Evolutionary conservation across 1,139 yeast genomes (phyloP).

Genomic region (Saccharomycopsis phalli): DNA sequence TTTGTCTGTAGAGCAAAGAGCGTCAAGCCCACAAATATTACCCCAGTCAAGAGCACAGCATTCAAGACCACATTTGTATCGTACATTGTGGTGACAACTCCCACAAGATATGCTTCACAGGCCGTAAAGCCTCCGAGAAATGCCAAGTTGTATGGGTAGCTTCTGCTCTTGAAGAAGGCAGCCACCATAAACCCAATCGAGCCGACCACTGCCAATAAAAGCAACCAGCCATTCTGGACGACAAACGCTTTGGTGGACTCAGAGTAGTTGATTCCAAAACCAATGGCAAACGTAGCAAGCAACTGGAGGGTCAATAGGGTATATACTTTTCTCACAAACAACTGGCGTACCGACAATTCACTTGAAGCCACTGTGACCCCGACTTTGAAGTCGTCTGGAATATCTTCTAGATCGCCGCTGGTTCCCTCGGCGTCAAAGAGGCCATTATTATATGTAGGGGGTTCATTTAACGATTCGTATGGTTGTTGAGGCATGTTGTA

Average conservation of each 20-base stretch:
- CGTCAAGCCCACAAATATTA: constrained; percentile 69
- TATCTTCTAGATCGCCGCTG: constrained; percentile 27
- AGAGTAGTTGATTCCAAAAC: constrained; percentile 44
- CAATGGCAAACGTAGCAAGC: constrained; percentile 50
- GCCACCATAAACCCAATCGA: constrained; percentile 56
- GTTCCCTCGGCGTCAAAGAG: constrained; percentile 12
- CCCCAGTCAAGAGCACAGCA: constrained; percentile 60
- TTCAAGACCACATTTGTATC: constrained; percentile 60
- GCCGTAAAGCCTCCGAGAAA: constrained; percentile 60
- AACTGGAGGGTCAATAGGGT: constrained; percentile 61
- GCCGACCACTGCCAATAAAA: constrained; percentile 48
- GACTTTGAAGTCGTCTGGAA: constrained; percentile 80
- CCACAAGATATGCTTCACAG: constrained; percentile 66
- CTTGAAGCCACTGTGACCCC: constrained; percentile 72
- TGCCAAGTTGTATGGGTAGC: constrained; percentile 56
- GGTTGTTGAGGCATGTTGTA: no score
- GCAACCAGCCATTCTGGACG: constrained; percentile 50
- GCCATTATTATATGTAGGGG: constrained; percentile 12
- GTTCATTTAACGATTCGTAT: constrained; percentile 6
- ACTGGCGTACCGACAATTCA: constrained; percentile 64
- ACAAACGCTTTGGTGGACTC: constrained; percentile 48
- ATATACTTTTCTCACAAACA: constrained; percentile 74
- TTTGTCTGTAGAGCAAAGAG: constrained; percentile 74
- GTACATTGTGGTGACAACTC: constrained; percentile 55
- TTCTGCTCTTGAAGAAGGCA: constrained; percentile 49